Base-by-base conservation (phyloP, 495 filamentous ascomycete genomes). In the Schizothecium vesticola region DNA sequence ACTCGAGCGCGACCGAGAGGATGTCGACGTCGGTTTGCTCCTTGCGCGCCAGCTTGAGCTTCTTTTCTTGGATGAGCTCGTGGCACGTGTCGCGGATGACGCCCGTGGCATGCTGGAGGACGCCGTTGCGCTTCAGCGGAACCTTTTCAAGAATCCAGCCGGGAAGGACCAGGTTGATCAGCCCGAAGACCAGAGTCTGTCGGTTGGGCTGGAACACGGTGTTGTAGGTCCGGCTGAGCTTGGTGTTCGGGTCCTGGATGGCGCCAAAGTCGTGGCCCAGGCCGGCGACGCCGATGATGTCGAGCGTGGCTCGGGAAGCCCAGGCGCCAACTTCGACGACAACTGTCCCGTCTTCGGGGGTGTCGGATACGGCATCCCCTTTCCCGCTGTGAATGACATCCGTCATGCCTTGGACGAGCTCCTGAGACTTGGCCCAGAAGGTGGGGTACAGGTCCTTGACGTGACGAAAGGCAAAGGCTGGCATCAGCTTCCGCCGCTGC, bases 211-310 rank as follows among this genome's bases (percentile, higher is more conserved):
- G 74, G 74, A 92, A 90, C 10, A 92, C 70, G 0, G 65, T 79
- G 3, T 83, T 77, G 76, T 97, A 97, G 1, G 87, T 92, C 57
- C 84, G 73, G 26, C 84, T 87, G 19, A 97, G 84, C 67, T 85
- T 81, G 71, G 87, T 89, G 16, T 86, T 75, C 0, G 86, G 86
- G 70, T 92, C 81, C 24, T 86, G 72, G 62, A 97, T 82, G 2
- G 92, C 87, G 31, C 83, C 80, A 72, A 97, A 97, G 63, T 96
- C 91, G 25, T 87, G 85, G 0, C 92, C 93, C 72, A 97, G 86
- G 1, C 92, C 92, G 0, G 92, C 90, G 6, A 88, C 76, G 9
- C 94, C 93, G 69, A 97, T 94, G 65, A 97, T 93, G 72, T 97
- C 94, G 11, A 97, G 88, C 0, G 93, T 93, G 0, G 87, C 86